Percentiles rank a stretch among this genome's conserved stretches.
phyloP scores from a whole-genome alignment of 257 asterid species.

The Solanum sejunctum region DNA sequence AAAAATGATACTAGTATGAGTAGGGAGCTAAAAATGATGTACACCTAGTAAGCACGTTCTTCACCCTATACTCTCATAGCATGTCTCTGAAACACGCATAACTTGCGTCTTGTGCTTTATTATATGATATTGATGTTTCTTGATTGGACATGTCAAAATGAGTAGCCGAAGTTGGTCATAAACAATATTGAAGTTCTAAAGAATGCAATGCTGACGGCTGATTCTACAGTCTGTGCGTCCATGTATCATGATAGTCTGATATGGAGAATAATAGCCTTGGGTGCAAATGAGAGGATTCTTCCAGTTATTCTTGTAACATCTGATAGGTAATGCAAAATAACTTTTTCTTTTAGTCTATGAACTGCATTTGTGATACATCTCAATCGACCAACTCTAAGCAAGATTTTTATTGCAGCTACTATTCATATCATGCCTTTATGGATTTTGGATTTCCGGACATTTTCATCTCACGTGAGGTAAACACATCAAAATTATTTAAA shows the following conservation, averaged over 20 bases:
- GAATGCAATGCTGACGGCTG: slow-evolving; percentile 54
- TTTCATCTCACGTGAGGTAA: slow-evolving; percentile 96
- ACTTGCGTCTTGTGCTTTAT: not conserved
- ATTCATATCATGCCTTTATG: slow-evolving; percentile 72
- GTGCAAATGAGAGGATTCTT: slow-evolving; percentile 78
- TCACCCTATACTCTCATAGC: not conserved
- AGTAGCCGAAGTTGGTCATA: slow-evolving; percentile 92
- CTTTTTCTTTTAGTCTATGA: not conserved
- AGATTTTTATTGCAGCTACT: slow-evolving; percentile 54
- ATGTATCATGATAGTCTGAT: slow-evolving; percentile 91
- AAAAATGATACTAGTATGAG: not conserved
- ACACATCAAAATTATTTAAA: not conserved
- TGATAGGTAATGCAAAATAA: slow-evolving; percentile 51
- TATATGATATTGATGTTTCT: slow-evolving; percentile 8
- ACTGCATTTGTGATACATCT: not conserved
- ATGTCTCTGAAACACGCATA: not conserved
- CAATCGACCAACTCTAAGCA: not conserved
- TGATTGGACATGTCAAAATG: slow-evolving; percentile 20
- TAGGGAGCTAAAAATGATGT: not conserved
- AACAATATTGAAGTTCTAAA: slow-evolving; percentile 89
- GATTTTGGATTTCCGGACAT: slow-evolving; percentile 92
- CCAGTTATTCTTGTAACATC: slow-evolving; percentile 80
- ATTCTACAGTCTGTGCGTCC: slow-evolving; percentile 55
- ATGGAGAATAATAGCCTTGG: slow-evolving; percentile 84
- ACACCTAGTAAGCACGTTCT: not conserved